Base-by-base conservation (phyloP, 495 filamentous ascomycete genomes). In the Apiosordaria backusii region DNA sequence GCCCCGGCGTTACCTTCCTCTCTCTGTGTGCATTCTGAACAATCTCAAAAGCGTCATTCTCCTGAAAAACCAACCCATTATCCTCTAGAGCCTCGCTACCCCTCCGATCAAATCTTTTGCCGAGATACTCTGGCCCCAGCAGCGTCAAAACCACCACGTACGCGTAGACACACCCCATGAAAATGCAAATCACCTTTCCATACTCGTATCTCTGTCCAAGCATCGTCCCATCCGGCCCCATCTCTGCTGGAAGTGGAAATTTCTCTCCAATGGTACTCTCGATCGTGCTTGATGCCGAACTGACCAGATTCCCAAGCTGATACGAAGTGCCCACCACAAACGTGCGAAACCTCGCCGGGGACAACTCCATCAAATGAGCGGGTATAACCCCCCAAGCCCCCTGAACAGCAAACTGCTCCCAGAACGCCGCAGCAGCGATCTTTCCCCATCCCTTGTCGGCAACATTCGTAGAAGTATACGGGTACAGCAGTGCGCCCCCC, bases 371-470 rank as follows among this genome's bases (percentile, higher is more conserved):
- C 5, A 96, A 81, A 67, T 96, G 91, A 66, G 93, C 92, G 40
- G 90, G 90, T 59, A 93, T 89, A 1, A 91, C 88, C 35, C 91
- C 91, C 91, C 91, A 94, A 1, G 90, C 90, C 19, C 91, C 91
- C 72, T 94, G 91, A 4, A 96, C 91, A 75, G 89, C 92, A 77
- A 96, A 94, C 74, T 95, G 92, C 78, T 94, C 89, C 74, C 95
- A 95, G 78, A 93, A 96, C n/a, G 91, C 92, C 0, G 89, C 87
- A 0, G 91, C 92, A 60, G 92, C 93, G 71, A 95, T 81, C 4
- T 18, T 55, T n/a, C 19, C 22, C 52, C 52, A 55, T 55, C 52
- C 73, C 68, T 0, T 72, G 71, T 9, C 84, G 76, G 0, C 76
- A 74, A n/a, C 9, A 45, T 45, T 15, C 10, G 88, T 82, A 70